Percentiles rank a stretch among this genome's conserved stretches.
These are phyloP conservation scores for Pseudomonodictys pantanalensis DNA, from an alignment of 495 filamentous ascomycete species.

Conservation along the genomic window DNA sequence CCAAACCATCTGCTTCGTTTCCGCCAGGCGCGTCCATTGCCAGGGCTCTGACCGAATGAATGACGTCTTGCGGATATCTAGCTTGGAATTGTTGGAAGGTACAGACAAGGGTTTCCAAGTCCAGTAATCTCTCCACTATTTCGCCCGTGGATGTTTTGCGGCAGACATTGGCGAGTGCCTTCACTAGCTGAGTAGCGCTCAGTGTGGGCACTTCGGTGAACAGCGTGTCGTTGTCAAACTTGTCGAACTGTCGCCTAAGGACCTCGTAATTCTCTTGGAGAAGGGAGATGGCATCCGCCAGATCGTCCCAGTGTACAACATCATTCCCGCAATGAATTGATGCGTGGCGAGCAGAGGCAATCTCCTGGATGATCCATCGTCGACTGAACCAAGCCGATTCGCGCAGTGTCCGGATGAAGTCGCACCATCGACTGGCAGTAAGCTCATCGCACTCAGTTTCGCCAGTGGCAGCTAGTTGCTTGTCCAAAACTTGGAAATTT, in stretches of 20 bases:
- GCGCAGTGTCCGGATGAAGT: not conserved
- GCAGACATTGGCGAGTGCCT: constrained; percentile 30
- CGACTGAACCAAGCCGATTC: constrained; percentile 6
- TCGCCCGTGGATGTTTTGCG: constrained; percentile 11
- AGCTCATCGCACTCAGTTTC: not conserved
- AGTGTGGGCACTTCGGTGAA: constrained; percentile 22
- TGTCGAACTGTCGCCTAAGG: not conserved
- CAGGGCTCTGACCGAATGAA: not conserved
- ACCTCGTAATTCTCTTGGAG: not conserved
- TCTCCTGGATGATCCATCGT: constrained; percentile 18
- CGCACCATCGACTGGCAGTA: too few species aligned
- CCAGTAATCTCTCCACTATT: not conserved
- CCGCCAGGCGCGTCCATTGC: not conserved
- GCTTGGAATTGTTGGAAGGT: constrained; percentile 4
- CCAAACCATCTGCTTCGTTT: not conserved
- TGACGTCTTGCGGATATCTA: not conserved
- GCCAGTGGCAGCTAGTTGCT: not conserved
- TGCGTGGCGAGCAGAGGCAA: not conserved
- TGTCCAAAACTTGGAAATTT: not conserved
- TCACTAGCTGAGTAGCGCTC: constrained; percentile 28
- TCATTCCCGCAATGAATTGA: constrained; percentile 4
- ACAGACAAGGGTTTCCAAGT: constrained; percentile 15
- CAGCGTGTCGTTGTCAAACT: not conserved
- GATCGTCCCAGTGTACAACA: constrained; percentile 7
- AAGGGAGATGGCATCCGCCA: constrained; percentile 15